These are phyloP conservation scores for Chenopodium album DNA, from an alignment of 148 eudicot species.

Conservation along the genomic window DNA sequence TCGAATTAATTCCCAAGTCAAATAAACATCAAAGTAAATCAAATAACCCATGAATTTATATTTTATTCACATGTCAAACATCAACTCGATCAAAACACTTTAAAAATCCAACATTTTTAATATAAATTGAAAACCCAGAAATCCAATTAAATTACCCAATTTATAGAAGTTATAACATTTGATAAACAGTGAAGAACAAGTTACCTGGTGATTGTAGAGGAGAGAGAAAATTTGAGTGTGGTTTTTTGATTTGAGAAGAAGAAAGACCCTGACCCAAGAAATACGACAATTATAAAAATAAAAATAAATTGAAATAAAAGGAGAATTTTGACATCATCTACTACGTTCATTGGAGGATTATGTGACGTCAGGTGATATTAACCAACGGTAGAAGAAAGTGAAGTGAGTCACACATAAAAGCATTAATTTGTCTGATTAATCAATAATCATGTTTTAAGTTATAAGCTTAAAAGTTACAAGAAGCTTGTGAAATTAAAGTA, in stretches of 20 bases:
- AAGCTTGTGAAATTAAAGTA: too few relatives aligned
- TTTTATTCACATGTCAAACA: not conserved
- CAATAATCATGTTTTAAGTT: too few relatives aligned
- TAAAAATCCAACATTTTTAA: not conserved
- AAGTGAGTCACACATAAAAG: too few relatives aligned
- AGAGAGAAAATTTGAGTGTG: not conserved
- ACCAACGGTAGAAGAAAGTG: constrained; percentile 8
- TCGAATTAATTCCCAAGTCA: constrained; percentile 13
- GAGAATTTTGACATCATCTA: constrained; percentile 9
- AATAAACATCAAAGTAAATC: not conserved
- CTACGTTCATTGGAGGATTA: not conserved
- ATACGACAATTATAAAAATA: too few relatives aligned
- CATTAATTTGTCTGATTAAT: too few relatives aligned
- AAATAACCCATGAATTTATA: not conserved
- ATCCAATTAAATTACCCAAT: not conserved
- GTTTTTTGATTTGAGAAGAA: constrained; percentile 11
- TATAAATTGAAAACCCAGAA: constrained; percentile 4
- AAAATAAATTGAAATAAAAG: not conserved
- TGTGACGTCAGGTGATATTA: constrained; percentile 14
- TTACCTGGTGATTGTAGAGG: constrained; percentile 3
- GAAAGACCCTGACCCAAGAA: constrained; percentile 17
- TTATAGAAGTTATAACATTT: not conserved
- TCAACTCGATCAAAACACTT: not conserved
- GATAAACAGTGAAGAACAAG: not conserved
- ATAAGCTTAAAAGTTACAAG: too few relatives aligned